These are phyloP conservation scores for Tolypocladium ovalisporum DNA, from an alignment of 2,329 filamentous ascomycete genomes.

Conservation along the genomic window DNA sequence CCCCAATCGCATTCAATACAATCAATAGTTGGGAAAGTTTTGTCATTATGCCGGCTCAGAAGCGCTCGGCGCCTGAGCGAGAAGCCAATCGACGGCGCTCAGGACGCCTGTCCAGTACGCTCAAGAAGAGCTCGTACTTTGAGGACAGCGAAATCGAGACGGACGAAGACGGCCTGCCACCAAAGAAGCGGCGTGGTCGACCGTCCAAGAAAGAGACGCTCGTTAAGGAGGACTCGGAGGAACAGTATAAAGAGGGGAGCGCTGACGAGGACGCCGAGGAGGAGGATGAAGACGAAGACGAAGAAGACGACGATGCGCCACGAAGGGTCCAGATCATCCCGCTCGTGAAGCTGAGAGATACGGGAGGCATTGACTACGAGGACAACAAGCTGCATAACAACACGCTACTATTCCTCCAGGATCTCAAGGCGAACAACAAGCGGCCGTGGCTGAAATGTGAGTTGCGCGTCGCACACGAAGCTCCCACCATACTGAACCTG, in stretches of 20 bases:
- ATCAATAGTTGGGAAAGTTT: neutral
- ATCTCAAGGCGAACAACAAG: conserved; percentile 49
- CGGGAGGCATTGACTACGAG: conserved; percentile 31
- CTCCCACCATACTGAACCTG: neutral
- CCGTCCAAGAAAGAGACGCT: conserved; percentile 10
- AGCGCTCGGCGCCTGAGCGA: conserved; percentile 21
- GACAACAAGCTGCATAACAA: conserved; percentile 45
- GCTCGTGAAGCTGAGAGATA: conserved; percentile 22
- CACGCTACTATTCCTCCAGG: conserved; percentile 44
- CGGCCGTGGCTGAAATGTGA: conserved; percentile 48
- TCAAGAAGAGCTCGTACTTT: conserved; percentile 42
- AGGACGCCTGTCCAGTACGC: conserved; percentile 30
- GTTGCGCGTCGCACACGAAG: conserved; percentile 2
- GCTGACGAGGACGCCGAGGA: conserved; percentile 14
- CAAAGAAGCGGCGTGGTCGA: conserved; percentile 17
- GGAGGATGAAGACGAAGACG: conserved; percentile 19
- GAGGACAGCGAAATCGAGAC: conserved; percentile 15
- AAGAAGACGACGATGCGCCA: conserved; percentile 25
- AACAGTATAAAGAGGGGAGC: conserved; percentile 14
- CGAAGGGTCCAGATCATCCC: conserved; percentile 24
- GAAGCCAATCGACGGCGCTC: conserved; percentile 33
- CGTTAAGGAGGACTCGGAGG: conserved; percentile 13
- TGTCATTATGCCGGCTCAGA: conserved; percentile 28
- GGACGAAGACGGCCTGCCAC: conserved; percentile 7
- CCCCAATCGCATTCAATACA: too few species aligned